phyloP scores from a whole-genome alignment of 2,329 filamentous ascomycete species.

The Aspergillus sergii region DNA sequence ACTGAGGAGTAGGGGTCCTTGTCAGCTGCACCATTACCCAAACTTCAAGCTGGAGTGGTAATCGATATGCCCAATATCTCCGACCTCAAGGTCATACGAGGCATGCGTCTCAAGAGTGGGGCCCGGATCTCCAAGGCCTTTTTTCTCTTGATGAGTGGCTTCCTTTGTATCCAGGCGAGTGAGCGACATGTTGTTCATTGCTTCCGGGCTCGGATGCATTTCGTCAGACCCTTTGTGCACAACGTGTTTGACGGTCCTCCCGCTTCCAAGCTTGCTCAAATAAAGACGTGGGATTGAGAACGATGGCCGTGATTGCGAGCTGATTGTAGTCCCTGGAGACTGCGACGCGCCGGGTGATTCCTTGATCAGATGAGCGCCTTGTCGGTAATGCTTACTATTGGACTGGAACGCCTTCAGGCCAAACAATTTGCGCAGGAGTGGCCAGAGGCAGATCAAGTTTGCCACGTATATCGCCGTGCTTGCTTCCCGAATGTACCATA shows the following conservation, averaged over 20 bases:
- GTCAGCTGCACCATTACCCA: background rate
- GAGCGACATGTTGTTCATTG: background rate
- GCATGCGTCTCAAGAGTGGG: background rate
- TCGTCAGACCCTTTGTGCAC: background rate
- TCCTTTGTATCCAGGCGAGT: background rate
- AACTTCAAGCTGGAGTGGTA: background rate
- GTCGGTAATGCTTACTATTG: slow-evolving; percentile 28
- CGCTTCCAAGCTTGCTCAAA: slow-evolving; percentile 11
- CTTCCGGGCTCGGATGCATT: slow-evolving; percentile 1
- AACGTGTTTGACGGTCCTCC: slow-evolving; percentile 6
- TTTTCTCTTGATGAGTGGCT: background rate
- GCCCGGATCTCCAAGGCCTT: background rate
- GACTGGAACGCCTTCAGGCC: slow-evolving; percentile 31
- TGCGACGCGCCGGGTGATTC: slow-evolving; percentile 20
- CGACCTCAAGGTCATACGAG: slow-evolving; percentile 4
- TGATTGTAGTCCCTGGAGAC: background rate
- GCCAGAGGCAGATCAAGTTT: slow-evolving; percentile 44
- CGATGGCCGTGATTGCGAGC: slow-evolving; percentile 24
- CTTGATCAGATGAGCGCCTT: slow-evolving; percentile 18
- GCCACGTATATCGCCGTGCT: slow-evolving; percentile 49
- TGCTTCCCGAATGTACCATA: slow-evolving; percentile 48
- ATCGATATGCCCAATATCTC: background rate
- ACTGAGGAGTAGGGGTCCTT: background rate
- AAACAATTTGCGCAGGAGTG: slow-evolving; percentile 33
- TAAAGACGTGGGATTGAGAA: slow-evolving; percentile 20